Conservation (phyloP, 768 basidiomycete genomes). For the Pleurotus djamor region DNA sequence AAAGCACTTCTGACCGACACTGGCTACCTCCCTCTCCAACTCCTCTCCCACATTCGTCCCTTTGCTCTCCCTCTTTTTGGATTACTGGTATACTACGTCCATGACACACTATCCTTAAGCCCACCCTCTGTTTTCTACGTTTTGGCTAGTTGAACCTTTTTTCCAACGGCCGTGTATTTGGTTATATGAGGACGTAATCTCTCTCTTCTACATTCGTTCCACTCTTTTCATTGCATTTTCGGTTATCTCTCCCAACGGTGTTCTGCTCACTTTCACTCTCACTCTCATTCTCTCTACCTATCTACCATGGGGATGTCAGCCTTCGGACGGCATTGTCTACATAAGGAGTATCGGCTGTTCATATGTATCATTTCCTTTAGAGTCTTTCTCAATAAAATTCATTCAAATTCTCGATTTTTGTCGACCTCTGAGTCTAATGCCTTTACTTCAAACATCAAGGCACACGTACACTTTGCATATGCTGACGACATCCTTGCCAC, state of each 20-base stretch:
- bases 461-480: too few species aligned
- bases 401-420: not conserved
- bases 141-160: not conserved
- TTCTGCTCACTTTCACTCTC: slow-evolving; percentile 16
- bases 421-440: too few species aligned
- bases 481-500: too few species aligned
- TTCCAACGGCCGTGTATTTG: slow-evolving; percentile 21
- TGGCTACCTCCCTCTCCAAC: not conserved
- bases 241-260: slow-evolving; percentile 25
- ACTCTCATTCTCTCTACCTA: too few species aligned
- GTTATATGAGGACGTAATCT: slow-evolving; percentile 19
- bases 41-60: slow-evolving; percentile 10
- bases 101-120: slow-evolving; percentile 7
- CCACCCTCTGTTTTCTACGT: not conserved
- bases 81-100: slow-evolving; percentile 8
- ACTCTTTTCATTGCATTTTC: slow-evolving; percentile 11
- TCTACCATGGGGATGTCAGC: slow-evolving; percentile 28
- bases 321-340: slow-evolving; percentile 25
- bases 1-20: not conserved
- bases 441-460: too few species aligned
- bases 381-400: slow-evolving; percentile 10
- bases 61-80: not conserved
- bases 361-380: slow-evolving; percentile 38
- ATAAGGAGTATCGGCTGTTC: slow-evolving; percentile 30
- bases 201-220: slow-evolving; percentile 11